Conservation (phyloP, 2,329 filamentous ascomycete genomes). For the Elsinoe necatrix region DNA sequence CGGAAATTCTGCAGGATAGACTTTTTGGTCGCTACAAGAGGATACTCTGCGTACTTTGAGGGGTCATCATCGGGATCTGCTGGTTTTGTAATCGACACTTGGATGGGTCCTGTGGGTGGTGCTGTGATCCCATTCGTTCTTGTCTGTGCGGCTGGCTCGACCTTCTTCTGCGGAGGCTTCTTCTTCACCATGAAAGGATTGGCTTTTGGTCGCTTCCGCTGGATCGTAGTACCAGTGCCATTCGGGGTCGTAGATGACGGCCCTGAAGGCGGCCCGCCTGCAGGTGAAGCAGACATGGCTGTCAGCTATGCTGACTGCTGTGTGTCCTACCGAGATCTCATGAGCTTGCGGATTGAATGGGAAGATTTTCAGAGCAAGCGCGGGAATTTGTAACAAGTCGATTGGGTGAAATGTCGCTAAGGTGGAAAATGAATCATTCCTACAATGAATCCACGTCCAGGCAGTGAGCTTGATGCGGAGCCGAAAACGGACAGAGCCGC, state of each 20-base stretch:
- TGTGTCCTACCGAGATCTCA: not conserved
- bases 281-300: constrained; percentile 30
- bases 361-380: not conserved
- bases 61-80: constrained; percentile 21
- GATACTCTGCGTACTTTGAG: constrained; percentile 44
- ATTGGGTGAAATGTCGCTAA: constrained; percentile 23
- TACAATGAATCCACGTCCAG: constrained; percentile 13
- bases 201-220: constrained; percentile 28
- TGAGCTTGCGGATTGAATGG: not conserved
- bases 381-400: not conserved
- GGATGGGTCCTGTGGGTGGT: not conserved
- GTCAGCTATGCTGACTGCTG: not conserved
- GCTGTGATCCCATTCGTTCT: constrained; percentile 14
- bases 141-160: constrained; percentile 17
- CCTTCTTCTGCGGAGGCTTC: constrained; percentile 26
- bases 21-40: constrained; percentile 75
- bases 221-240: constrained; percentile 26
- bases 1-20: constrained; percentile 70
- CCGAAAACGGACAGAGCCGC: not conserved
- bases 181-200: constrained; percentile 22
- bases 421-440: constrained; percentile 4
- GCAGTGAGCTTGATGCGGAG: not conserved
- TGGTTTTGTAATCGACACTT: not conserved
- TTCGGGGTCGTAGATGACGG: constrained; percentile 30
- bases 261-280: constrained; percentile 25